Percentiles rank a stretch among this genome's conserved stretches.
These are phyloP conservation scores for Phytophthora sp. DNA, from an alignment of 352 stramenopile genomes.

Conservation along the genomic window DNA sequence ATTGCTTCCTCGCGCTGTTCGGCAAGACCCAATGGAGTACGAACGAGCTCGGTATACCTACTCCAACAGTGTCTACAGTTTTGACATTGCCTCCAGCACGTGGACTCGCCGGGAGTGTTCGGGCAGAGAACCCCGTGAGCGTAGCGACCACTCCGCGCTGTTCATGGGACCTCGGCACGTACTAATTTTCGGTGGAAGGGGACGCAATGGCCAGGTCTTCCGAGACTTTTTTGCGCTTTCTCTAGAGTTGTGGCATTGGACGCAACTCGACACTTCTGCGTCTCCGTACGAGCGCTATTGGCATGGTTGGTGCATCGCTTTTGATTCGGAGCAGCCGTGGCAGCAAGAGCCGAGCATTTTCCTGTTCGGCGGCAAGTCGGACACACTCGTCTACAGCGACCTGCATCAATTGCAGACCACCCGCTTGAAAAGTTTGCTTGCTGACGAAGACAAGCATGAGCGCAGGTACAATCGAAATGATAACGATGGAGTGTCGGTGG, in stretches of 20 bases:
- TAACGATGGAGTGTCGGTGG: not conserved
- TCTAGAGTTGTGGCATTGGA: constrained; percentile 58
- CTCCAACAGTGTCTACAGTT: constrained; percentile 65
- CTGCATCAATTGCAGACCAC: constrained; percentile 44
- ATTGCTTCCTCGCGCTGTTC: constrained; percentile 38
- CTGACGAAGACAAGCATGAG: constrained; percentile 15
- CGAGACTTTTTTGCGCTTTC: constrained; percentile 59
- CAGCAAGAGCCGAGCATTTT: constrained; percentile 45
- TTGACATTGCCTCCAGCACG: constrained; percentile 35
- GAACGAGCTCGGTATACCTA: constrained; percentile 66
- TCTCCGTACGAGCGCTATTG: constrained; percentile 48
- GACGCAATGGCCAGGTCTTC: constrained; percentile 58
- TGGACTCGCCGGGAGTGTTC: constrained; percentile 55
- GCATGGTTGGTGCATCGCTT: constrained; percentile 42
- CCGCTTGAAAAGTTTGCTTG: constrained; percentile 18
- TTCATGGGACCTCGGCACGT: constrained; percentile 56
- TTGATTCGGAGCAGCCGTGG: constrained; percentile 30
- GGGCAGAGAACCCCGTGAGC: constrained; percentile 39
- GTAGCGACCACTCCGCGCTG: constrained; percentile 63
- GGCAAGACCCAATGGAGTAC: constrained; percentile 48
- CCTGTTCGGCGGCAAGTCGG: constrained; percentile 71
- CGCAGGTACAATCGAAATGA: not conserved
- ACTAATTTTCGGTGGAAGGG: constrained; percentile 60
- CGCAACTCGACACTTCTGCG: constrained; percentile 32
- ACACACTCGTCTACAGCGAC: constrained; percentile 55